phyloP scores from a whole-genome alignment of 208 protist species.

The Herpetomonas tarakana region DNA sequence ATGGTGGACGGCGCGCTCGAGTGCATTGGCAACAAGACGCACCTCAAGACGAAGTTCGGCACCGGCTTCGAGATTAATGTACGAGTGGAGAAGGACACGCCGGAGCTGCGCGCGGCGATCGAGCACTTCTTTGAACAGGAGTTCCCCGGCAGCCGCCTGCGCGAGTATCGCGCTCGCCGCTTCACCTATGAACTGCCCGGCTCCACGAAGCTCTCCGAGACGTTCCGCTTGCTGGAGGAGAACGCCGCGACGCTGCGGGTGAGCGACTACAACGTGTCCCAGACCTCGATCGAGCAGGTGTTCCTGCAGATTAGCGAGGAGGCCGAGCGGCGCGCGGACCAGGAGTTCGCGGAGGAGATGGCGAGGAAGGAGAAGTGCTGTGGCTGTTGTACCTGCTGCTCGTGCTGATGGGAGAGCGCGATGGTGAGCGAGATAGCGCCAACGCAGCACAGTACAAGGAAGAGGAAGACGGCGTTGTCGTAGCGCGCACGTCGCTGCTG shows the following conservation, averaged over 20 bases:
- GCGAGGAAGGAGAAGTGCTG: slow-evolving; percentile 15
- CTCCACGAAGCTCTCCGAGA: slow-evolving; percentile 21
- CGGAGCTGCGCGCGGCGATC: slow-evolving; percentile 11
- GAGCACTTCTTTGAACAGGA: slow-evolving; percentile 31
- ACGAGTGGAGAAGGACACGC: slow-evolving; percentile 20
- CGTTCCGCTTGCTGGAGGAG: slow-evolving; percentile 42
- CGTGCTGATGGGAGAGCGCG: slow-evolving; percentile 39
- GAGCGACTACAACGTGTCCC: slow-evolving; percentile 68
- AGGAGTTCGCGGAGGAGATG: slow-evolving; percentile 24
- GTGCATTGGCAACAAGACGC: slow-evolving; percentile 68
- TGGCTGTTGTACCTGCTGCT: slow-evolving; percentile 24
- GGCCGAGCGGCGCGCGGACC: slow-evolving; percentile 22
- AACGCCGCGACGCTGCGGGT: slow-evolving; percentile 25
- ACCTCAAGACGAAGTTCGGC: slow-evolving; percentile 68
- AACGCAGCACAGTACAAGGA: too few relatives aligned
- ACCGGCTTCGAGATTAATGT: slow-evolving; percentile 56
- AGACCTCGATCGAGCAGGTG: slow-evolving; percentile 83
- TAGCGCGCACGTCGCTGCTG: too few relatives aligned
- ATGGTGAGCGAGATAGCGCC: slow-evolving; percentile 69
- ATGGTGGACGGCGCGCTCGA: slow-evolving; percentile 71
- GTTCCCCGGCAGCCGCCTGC: slow-evolving; percentile 24
- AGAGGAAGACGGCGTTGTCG: too few relatives aligned
- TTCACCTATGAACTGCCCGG: slow-evolving; percentile 44
- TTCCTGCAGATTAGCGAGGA: slow-evolving; percentile 71
- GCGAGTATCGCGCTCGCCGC: slow-evolving; percentile 35